Percentiles rank a stretch among this genome's conserved stretches.
Evolutionary conservation across 257 asterid species (phyloP).

Genomic region (Solanum tacnaense): DNA sequence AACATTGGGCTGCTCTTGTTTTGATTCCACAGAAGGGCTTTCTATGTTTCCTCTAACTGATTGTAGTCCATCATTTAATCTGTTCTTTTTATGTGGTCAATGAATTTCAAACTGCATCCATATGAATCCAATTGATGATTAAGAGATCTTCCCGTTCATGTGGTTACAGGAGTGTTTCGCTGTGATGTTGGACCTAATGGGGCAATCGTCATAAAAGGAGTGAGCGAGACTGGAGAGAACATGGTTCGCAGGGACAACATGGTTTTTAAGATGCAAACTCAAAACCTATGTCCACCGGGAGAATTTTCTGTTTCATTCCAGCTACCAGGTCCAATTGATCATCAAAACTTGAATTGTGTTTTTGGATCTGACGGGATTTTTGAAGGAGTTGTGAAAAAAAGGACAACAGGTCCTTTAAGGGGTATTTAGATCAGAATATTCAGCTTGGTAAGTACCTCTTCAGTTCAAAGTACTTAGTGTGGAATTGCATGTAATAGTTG

Average conservation of each 20-base stretch:
- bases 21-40: neutral
- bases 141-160: neutral
- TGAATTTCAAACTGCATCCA: neutral
- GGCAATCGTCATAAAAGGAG: slow-evolving; percentile 19
- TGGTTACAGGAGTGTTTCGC: slow-evolving; percentile 20
- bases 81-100: neutral
- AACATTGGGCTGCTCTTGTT: neutral
- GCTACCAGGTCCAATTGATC: slow-evolving; percentile 36
- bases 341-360: slow-evolving; percentile 6
- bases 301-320: slow-evolving; percentile 35
- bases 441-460: neutral
- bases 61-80: neutral
- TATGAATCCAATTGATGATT: neutral
- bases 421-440: neutral
- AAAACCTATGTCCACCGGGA: slow-evolving; percentile 34
- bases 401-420: neutral
- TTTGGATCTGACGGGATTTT: slow-evolving; percentile 37
- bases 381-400: slow-evolving; percentile 33
- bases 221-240: slow-evolving; percentile 20
- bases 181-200: slow-evolving; percentile 36
- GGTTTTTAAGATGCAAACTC: slow-evolving; percentile 36
- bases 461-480: neutral
- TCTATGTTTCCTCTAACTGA: neutral
- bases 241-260: slow-evolving; percentile 12
- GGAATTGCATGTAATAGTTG: neutral